A percentile compares a stretch with the other conserved stretches of the same genome.
phyloP scores from a whole-genome alignment of 2,329 filamentous ascomycete genomes.

The Parastagonospora avenae region DNA sequence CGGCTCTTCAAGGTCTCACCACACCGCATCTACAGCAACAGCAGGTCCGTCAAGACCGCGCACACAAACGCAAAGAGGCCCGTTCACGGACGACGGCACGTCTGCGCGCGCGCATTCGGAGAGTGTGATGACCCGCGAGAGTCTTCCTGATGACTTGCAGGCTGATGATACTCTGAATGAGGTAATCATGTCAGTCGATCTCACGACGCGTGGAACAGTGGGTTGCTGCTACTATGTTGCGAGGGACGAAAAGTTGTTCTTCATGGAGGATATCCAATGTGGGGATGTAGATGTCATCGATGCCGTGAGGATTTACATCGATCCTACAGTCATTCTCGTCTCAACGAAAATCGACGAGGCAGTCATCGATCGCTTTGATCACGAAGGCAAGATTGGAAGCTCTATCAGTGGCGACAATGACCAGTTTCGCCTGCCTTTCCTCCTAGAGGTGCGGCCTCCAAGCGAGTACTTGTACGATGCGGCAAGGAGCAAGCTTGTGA shows the following conservation, averaged over 20 bases:
- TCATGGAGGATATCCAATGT: constrained; percentile 77
- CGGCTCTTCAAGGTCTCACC: constrained; percentile 10
- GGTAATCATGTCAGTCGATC: constrained; percentile 79
- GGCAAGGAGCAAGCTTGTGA: constrained; percentile 69
- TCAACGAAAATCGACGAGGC: constrained; percentile 61
- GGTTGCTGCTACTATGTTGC: constrained; percentile 86
- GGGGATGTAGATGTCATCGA: constrained; percentile 68
- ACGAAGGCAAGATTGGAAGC: constrained; percentile 45
- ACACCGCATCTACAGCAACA: constrained; percentile 11
- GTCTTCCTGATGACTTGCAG: constrained; percentile 32
- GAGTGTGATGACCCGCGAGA: not conserved
- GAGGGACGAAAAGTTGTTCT: constrained; percentile 69
- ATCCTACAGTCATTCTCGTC: constrained; percentile 65
- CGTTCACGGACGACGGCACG: not conserved
- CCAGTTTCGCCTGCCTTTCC: constrained; percentile 61
- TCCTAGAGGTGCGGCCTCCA: constrained; percentile 70
- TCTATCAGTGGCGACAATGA: constrained; percentile 45
- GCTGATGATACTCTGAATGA: constrained; percentile 64
- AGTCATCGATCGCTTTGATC: constrained; percentile 52
- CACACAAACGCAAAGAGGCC: not conserved
- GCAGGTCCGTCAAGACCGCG: constrained; percentile 1
- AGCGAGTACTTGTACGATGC: constrained; percentile 73
- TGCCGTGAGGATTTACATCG: constrained; percentile 63
- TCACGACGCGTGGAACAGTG: constrained; percentile 71
- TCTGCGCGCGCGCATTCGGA: constrained; percentile 8